Percentiles rank a stretch among this genome's conserved stretches.
Evolutionary conservation across 2,329 filamentous ascomycete genomes (phyloP).

Genomic region (Cladosporium colombiae): DNA sequence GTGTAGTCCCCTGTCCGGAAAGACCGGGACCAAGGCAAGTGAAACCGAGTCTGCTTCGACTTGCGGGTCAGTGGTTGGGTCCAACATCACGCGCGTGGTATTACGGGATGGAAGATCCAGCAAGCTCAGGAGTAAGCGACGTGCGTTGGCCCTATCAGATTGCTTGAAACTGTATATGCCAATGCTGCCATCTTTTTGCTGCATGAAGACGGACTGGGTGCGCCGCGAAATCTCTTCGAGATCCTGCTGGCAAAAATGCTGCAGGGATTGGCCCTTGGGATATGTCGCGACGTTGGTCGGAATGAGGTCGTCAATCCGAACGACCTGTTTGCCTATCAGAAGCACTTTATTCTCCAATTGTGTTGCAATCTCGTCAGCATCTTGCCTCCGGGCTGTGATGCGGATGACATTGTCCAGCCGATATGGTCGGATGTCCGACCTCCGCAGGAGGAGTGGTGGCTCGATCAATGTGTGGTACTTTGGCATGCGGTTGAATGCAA

Average conservation of each 20-base stretch:
- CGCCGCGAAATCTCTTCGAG: constrained; percentile 25
- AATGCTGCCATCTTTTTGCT: constrained; percentile 16
- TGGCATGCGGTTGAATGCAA: constrained; percentile 18
- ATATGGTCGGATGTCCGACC: constrained; percentile 27
- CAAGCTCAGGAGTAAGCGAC: constrained; percentile 24
- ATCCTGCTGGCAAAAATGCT: constrained; percentile 25
- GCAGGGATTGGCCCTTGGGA: neutral
- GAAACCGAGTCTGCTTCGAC: neutral
- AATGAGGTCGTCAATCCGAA: constrained; percentile 25
- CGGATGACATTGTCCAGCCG: constrained; percentile 30
- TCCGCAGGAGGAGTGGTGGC: constrained; percentile 26
- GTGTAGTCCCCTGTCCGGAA: constrained; percentile 4
- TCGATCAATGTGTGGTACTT: constrained; percentile 27
- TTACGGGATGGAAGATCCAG: constrained; percentile 21
- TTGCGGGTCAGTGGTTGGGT: neutral
- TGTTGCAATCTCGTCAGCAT: constrained; percentile 32
- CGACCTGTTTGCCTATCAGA: constrained; percentile 20
- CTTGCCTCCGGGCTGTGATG: constrained; percentile 34
- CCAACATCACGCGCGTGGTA: neutral
- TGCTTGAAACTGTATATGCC: constrained; percentile 23
- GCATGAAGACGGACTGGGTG: constrained; percentile 26
- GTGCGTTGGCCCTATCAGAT: constrained; percentile 20
- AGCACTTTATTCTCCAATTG: constrained; percentile 28
- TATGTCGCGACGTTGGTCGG: neutral
- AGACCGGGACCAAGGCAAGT: constrained; percentile 2